Evolutionary conservation across 352 stramenopile genomes (phyloP).

Genomic region (Phytophthora quininea): DNA sequence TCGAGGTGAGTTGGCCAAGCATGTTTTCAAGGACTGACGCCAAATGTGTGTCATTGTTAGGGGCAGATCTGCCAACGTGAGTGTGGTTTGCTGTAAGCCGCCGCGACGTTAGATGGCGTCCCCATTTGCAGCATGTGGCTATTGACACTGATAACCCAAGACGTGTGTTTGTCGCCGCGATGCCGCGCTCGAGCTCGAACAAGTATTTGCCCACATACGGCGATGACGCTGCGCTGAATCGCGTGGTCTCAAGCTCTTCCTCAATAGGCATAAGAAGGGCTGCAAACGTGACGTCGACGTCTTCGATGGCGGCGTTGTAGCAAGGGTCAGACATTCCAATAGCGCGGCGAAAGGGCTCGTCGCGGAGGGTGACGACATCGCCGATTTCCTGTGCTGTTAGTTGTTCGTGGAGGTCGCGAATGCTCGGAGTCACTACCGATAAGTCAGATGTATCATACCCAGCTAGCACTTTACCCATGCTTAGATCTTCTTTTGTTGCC

Average conservation of each 20-base stretch:
- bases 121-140: neutral
- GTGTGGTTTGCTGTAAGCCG: neutral
- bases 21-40: neutral
- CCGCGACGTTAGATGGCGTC: neutral
- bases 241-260: neutral
- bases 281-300: neutral
- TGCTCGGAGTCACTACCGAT: neutral
- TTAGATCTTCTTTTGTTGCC: conserved; percentile 12
- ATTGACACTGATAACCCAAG: neutral
- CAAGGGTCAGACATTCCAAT: neutral
- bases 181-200: neutral
- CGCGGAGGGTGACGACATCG: neutral
- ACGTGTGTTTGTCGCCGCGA: neutral
- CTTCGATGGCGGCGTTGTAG: neutral
- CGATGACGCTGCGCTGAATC: neutral
- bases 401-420: neutral
- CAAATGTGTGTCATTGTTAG: neutral
- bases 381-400: neutral
- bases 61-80: neutral
- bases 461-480: conserved; percentile 3
- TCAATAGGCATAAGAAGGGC: neutral
- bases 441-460: neutral
- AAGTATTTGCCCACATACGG: neutral
- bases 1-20: neutral
- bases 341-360: neutral